phyloP scores from a whole-genome alignment of 257 asterid genomes.

The Capsicum rhomboideum region DNA sequence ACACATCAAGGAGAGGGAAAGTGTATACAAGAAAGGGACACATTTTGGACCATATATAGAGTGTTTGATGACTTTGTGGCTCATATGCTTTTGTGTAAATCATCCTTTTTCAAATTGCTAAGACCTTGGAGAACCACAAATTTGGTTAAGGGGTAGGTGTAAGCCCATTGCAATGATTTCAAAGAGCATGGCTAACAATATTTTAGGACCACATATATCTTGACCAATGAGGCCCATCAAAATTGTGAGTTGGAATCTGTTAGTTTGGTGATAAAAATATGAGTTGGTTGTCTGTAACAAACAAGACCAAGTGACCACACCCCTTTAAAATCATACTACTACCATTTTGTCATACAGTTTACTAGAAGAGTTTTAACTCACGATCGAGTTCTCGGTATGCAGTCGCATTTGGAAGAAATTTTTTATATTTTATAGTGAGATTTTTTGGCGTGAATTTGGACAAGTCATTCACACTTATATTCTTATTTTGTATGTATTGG shows the following conservation, averaged over 20 bases:
- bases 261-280: not conserved
- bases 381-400: not conserved
- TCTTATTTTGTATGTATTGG: too few relatives aligned
- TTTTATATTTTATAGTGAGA: not conserved
- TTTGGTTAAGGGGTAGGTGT: not conserved
- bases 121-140: not conserved
- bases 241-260: not conserved
- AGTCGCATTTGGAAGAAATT: not conserved
- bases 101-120: not conserved
- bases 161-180: not conserved
- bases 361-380: not conserved
- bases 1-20: not conserved
- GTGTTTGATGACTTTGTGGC: not conserved
- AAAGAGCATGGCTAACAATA: constrained; percentile 1
- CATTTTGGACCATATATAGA: not conserved
- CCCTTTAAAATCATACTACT: not conserved
- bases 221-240: not conserved
- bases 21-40: not conserved
- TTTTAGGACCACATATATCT: not conserved
- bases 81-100: not conserved
- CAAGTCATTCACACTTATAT: too few relatives aligned
- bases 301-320: not conserved
- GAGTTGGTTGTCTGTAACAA: not conserved
- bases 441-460: not conserved
- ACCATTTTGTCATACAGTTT: not conserved